Evolutionary conservation across 1,284 basidiomycete species (phyloP), one percentile per base, ranked within the genome.

Genomic region (Testicularia cyperi): DNA sequence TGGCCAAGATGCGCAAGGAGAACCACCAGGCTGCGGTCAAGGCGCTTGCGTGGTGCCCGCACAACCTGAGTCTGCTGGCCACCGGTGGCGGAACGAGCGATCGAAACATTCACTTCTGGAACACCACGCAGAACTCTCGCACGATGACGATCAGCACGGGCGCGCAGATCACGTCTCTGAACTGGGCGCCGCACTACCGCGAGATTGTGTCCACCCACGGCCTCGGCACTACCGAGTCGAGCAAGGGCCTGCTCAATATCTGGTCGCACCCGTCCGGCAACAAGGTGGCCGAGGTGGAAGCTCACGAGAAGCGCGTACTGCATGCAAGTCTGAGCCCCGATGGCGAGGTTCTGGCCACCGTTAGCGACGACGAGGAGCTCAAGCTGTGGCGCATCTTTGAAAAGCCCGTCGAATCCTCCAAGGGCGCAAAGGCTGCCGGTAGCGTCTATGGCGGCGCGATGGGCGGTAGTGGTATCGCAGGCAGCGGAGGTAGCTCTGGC

Each of bases 1-100:
- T 96, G 77, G 90, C 94, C 9, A 79, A 95, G 44, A 88, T 88
- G 21, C 85, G 97, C 76, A 96, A 96, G 78, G 94, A 92, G 46
- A 71, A 72, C 37, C 72, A 74, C 44, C 53, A 60, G 19, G 71
- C 70, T 6, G 73, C 74, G 2, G 71, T 76, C 26, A 72, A 70
- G 39, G 92, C 92, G 0, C 80, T 99, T 33, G 90, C 91, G 0
- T 99, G 95, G 91, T 96, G 90, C 65, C 91, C 94, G 0, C 97
- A 94, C 92, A 90, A 94, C 79, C 84, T 87, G 0, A 87, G 88
- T 8, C 81, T 98, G 7, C 84, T 98, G 35, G 94, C 94, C 0
- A 87, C 88, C 0, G 95, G 95, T 0, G 95, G 95, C 1, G 95
- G 95, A 0, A 92, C 91, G 0, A 88, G 88, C 55, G 94, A 98